Evolutionary conservation across 202 grass and related monocot species (phyloP).

Genomic region (Cymbopogon flexuosus): DNA sequence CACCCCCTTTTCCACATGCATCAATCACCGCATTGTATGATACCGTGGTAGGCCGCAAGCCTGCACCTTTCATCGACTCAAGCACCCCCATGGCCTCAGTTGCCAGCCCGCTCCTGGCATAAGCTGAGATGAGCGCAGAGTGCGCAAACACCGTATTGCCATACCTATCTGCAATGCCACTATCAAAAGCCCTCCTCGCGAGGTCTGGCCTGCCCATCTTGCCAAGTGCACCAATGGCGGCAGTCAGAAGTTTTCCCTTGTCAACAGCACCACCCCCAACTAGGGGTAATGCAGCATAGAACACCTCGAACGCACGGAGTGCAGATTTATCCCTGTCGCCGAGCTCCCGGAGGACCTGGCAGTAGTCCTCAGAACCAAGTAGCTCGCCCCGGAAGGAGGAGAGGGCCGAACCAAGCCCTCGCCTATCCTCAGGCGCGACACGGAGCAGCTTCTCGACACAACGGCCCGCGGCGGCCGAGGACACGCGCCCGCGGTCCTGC

Average conservation of each 20-base stretch:
- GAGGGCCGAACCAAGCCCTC: conserved; percentile 24
- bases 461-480: conserved; percentile 47
- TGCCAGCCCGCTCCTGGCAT: conserved; percentile 73
- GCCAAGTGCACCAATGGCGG: conserved; percentile 62
- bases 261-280: conserved; percentile 45
- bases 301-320: conserved; percentile 46
- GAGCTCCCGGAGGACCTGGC: conserved; percentile 60
- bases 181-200: conserved; percentile 69
- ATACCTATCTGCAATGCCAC: conserved; percentile 49
- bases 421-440: conserved; percentile 37
- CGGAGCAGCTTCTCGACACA: conserved; percentile 68
- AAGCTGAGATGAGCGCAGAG: conserved; percentile 81
- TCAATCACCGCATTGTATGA: conserved; percentile 91
- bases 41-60: conserved; percentile 69
- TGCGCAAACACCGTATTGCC: conserved; percentile 83
- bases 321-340: conserved; percentile 53
- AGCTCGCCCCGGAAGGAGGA: conserved; percentile 47
- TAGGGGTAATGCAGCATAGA: conserved; percentile 52
- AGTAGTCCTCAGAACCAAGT: conserved; percentile 64
- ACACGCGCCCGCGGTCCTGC: conserved; percentile 25
- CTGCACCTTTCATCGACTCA: conserved; percentile 56
- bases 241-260: conserved; percentile 78
- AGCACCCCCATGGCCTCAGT: conserved; percentile 72
- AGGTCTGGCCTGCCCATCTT: conserved; percentile 73
- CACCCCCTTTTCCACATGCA: conserved; percentile 89